Percentiles rank a stretch among this genome's conserved stretches.
Evolutionary conservation across 1,284 basidiomycete genomes (phyloP).

Genomic region (Rhodotorula sp.): DNA sequence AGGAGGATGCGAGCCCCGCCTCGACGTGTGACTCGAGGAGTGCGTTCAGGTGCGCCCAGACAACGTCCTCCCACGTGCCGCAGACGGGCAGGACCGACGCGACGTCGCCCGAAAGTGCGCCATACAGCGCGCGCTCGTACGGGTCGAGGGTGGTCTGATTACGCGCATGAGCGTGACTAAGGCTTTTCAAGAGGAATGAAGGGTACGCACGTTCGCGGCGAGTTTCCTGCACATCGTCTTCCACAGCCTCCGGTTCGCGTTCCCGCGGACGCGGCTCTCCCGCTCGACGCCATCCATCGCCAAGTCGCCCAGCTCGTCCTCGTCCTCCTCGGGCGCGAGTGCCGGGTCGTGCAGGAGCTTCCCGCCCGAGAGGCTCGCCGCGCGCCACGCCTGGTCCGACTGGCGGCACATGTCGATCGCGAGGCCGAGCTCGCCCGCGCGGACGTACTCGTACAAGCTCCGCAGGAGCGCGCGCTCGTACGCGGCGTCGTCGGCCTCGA

Average conservation of each 20-base stretch:
- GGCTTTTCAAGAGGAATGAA: background rate
- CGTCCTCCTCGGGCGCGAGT: conserved; percentile 57
- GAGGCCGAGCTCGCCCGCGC: conserved; percentile 77
- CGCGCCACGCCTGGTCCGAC: conserved; percentile 87
- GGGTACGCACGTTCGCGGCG: conserved; percentile 65
- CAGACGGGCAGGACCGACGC: conserved; percentile 73
- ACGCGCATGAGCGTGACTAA: background rate
- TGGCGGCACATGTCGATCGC: conserved; percentile 80
- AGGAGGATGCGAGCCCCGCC: conserved; percentile 51
- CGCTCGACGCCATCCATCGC: conserved; percentile 38
- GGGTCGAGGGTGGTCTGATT: conserved; percentile 66
- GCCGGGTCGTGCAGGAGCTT: conserved; percentile 71
- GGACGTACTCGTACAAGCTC: conserved; percentile 72
- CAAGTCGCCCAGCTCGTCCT: conserved; percentile 51
- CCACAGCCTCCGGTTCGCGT: conserved; percentile 76
- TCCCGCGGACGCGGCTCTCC: conserved; percentile 74
- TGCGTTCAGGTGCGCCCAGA: conserved; percentile 88
- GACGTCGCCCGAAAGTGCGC: conserved; percentile 82
- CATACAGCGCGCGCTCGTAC: conserved; percentile 81
- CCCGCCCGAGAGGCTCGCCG: conserved; percentile 78
- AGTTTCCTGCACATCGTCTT: conserved; percentile 77
- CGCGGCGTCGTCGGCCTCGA: conserved; percentile 72
- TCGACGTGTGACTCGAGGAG: conserved; percentile 79
- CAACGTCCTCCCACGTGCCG: conserved; percentile 87
- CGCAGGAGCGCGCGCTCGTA: conserved; percentile 75